Percentiles rank a stretch among this genome's conserved stretches.
Conservation (phyloP, 1,284 basidiomycete genomes). For the Rhodotorula sp. region DNA sequence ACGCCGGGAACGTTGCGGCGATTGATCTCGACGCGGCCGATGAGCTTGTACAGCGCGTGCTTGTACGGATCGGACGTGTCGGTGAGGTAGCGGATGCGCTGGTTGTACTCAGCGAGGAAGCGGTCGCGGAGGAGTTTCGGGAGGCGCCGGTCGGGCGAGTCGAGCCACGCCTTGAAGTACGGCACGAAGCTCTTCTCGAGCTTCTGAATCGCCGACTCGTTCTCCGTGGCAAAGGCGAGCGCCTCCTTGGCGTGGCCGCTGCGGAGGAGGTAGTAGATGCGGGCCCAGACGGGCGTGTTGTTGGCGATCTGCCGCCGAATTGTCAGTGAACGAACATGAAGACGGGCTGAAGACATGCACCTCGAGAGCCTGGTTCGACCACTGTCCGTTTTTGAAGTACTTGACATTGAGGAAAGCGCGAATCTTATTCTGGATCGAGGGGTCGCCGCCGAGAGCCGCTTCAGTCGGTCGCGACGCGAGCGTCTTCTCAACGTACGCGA, state of each 20-base stretch:
- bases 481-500: conserved; percentile 77
- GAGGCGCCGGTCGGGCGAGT: conserved; percentile 71
- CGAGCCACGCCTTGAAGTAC: conserved; percentile 82
- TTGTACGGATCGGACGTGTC: conserved; percentile 78
- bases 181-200: conserved; percentile 81
- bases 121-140: conserved; percentile 79
- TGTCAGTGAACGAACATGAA: no score
- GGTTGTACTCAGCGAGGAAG: conserved; percentile 83
- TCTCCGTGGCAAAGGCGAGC: conserved; percentile 68
- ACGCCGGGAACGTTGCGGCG: conserved; percentile 79
- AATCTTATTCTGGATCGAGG: conserved; percentile 83
- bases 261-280: conserved; percentile 84
- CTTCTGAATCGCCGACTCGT: conserved; percentile 71
- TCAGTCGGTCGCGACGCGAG: conserved; percentile 80
- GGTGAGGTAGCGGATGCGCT: conserved; percentile 81
- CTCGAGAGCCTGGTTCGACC: conserved; percentile 76
- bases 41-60: conserved; percentile 88
- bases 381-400: conserved; percentile 70
- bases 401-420: conserved; percentile 77
- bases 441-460: conserved; percentile 86
- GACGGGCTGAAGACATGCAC: no score
- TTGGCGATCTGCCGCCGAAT: conserved; percentile 62
- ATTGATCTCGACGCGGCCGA: conserved; percentile 85
- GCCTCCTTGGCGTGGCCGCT: conserved; percentile 81
- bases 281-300: conserved; percentile 87